These are phyloP conservation scores for Diaporthe citriasiana DNA, from an alignment of 2,329 filamentous ascomycete genomes.

Conservation along the genomic window DNA sequence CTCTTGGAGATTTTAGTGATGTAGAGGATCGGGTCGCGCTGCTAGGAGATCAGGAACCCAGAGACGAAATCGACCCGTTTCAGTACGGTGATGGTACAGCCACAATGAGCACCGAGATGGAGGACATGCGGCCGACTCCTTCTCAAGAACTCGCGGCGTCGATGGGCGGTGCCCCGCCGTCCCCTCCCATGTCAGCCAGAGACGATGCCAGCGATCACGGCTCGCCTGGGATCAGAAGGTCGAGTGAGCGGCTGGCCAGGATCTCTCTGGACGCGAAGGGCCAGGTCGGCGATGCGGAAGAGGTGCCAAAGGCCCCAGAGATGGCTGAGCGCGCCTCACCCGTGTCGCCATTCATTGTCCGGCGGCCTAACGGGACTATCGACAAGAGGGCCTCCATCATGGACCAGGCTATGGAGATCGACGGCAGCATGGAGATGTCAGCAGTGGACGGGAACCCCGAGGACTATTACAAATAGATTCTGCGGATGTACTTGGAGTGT, in stretches of 20 bases:
- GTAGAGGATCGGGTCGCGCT: constrained; percentile 36
- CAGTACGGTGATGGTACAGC: constrained; percentile 24
- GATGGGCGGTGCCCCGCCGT: constrained; percentile 35
- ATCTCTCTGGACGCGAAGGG: constrained; percentile 35
- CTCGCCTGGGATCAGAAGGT: constrained; percentile 34
- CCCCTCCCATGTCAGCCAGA: constrained; percentile 35
- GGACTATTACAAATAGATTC: constrained; percentile 39
- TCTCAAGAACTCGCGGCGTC: constrained; percentile 37
- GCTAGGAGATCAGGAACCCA: constrained; percentile 25
- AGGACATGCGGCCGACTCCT: constrained; percentile 21
- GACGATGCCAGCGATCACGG: constrained; percentile 35
- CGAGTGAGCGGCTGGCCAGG: constrained; percentile 38
- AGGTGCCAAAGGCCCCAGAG: constrained; percentile 34
- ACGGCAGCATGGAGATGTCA: constrained; percentile 35
- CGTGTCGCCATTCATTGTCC: constrained; percentile 40
- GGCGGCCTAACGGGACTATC: constrained; percentile 36
- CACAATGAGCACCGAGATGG: constrained; percentile 33
- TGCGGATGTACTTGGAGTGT: background rate
- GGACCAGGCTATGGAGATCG: constrained; percentile 42
- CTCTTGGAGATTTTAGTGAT: constrained; percentile 40
- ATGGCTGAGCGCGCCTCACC: constrained; percentile 39
- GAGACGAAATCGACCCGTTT: constrained; percentile 34
- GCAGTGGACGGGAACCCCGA: constrained; percentile 36
- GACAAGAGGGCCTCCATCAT: constrained; percentile 39
- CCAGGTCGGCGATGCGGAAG: background rate